Conservation (phyloP, 192 early-diverging fungal genomes). For the Phycomyces blakesleeanus region DNA sequence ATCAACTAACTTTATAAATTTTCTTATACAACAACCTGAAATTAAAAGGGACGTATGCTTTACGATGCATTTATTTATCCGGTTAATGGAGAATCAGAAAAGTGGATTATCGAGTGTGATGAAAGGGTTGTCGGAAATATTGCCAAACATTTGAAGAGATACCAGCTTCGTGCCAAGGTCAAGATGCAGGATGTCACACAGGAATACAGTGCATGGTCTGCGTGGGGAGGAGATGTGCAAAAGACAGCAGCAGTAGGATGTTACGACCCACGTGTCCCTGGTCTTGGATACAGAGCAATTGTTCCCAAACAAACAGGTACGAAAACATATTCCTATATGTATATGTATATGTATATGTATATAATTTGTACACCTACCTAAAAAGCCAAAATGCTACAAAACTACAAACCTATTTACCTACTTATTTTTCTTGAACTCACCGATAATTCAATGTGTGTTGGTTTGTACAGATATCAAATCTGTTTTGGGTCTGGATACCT, state of each 20-base stretch:
- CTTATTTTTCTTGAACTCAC: too few relatives aligned
- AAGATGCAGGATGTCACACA: constrained; percentile 60
- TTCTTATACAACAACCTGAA: too few relatives aligned
- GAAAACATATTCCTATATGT: too few relatives aligned
- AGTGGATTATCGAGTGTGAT: constrained; percentile 77
- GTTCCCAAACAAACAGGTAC: not conserved
- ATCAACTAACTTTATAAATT: too few relatives aligned
- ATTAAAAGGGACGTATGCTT: constrained; percentile 74
- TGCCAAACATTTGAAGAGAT: constrained; percentile 67
- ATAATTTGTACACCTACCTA: too few relatives aligned
- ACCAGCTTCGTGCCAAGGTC: constrained; percentile 76
- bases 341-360: too few relatives aligned
- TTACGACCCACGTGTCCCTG: constrained; percentile 33
- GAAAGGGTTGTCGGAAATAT: constrained; percentile 48
- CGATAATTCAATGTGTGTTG: too few relatives aligned
- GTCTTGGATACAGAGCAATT: constrained; percentile 27
- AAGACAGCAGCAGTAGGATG: constrained; percentile 39
- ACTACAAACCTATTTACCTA: too few relatives aligned
- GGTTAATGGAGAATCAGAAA: constrained; percentile 48
- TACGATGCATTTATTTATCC: constrained; percentile 90
- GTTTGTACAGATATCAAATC: not conserved
- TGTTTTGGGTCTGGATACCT: constrained; percentile 27
- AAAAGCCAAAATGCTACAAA: too few relatives aligned
- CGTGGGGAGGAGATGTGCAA: constrained; percentile 60
- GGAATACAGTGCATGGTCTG: constrained; percentile 64